Conservation (phyloP, 805 yeast species). For the Saturnispora hagleri region DNA sequence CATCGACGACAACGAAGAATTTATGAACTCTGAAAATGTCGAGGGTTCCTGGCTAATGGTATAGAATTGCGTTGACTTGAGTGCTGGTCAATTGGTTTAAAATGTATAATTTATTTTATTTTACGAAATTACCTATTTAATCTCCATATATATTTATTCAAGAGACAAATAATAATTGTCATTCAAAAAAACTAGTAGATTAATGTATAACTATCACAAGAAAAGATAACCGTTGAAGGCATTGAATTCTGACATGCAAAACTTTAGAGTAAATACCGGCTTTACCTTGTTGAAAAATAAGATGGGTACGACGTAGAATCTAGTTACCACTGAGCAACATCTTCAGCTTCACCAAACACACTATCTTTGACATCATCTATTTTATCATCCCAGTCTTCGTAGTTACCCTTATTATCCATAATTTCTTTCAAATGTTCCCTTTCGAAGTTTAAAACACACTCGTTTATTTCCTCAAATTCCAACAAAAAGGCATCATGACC, state of each 20-base stretch:
- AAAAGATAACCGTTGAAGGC: slow-evolving; percentile 8
- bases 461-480: slow-evolving; percentile 78
- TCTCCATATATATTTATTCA: neutral
- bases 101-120: neutral
- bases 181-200: neutral
- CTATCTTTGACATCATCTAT: slow-evolving; percentile 46
- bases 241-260: neutral
- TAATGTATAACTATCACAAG: neutral
- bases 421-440: slow-evolving; percentile 46
- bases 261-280: slow-evolving; percentile 7
- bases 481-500: slow-evolving; percentile 96
- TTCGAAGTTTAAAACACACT: slow-evolving; percentile 60
- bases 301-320: neutral
- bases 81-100: neutral
- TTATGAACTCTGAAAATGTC: slow-evolving; percentile 14
- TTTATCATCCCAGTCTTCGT: slow-evolving; percentile 37
- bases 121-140: neutral
- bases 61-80: neutral
- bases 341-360: slow-evolving; percentile 93
- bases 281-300: slow-evolving; percentile 10
- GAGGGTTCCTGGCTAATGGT: slow-evolving; percentile 27
- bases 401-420: slow-evolving; percentile 42
- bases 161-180: neutral
- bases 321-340: slow-evolving; percentile 82
- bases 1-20: slow-evolving; percentile 14